Evolutionary conservation across 352 stramenopile species (phyloP), one percentile per base, ranked within the genome.

Genomic region (Globisporangium sylvaticum): DNA sequence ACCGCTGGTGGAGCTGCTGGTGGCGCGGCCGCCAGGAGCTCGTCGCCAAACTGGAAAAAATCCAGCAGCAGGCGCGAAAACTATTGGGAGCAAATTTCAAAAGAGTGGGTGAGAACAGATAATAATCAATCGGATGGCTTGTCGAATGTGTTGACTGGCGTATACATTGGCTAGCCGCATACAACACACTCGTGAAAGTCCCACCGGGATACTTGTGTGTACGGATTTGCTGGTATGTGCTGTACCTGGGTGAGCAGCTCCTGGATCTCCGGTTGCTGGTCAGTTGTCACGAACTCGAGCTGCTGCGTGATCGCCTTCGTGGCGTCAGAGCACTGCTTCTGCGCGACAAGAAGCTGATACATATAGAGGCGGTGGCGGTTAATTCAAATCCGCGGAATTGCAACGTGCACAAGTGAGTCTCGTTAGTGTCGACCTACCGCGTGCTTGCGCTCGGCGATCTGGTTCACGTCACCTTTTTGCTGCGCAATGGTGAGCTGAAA

Each of bases 391-490:
- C n/a, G n/a, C n/a, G n/a, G n/a, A n/a, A n/a, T n/a, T n/a, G n/a
- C 10, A 34, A n/a, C 8, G 4, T 7, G 4, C 3, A 4, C 32
- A 2, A n/a, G 22, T 22, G 34, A 44, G 24, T n/a, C n/a, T 15
- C 18, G 8, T 3, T 18, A 34, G 8, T 46, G 6, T 9, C 24
- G 2, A 70, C 79, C 34, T 69, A 90, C 84, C 63, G 74, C 68
- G 56, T 74, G 77, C 65, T 89, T 87, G 58, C 76, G 76, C 25
- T 85, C 74, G 7, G 82, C 80, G 34, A 92, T 79, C 27, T 73
- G 70, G 67, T 86, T 88, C 18, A 79, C 42, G 55, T 89, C 83
- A 44, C 84, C 80, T 61, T 81, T 83, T 62, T 89, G 80, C 53
- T 88, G 71, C 12, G 87, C 82, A 10, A 83, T 48, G 0, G 67